Base-by-base conservation (phyloP, 768 basidiomycete genomes). In the Macrolepiota albuminosa region DNA sequence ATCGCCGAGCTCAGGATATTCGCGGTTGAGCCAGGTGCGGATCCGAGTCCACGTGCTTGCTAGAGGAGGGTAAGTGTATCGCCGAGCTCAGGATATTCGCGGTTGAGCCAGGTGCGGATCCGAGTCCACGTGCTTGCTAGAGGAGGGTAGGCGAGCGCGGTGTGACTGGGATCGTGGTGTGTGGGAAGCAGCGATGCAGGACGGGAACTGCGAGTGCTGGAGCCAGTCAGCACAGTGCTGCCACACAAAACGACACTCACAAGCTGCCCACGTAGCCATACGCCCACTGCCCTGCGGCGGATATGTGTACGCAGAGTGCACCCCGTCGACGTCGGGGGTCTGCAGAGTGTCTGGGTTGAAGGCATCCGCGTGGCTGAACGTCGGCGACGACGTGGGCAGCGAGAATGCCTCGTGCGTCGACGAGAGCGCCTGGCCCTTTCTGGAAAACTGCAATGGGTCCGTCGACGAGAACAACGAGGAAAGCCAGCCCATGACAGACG, bases 1-100 rank as follows among this genome's bases (percentile, higher is more conserved):
- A 72, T 98, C 95, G 33, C 90, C 91, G 21, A 98, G 83, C 69
- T 98, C 95, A 48, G 95, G 93, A 74, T 96, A 96, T 74, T 95
- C 88, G 61, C 86, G 82, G 61, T 74, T 78, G 21, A 97, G 86
- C 85, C 93, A 93, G n/a, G 75, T 69, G 61, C 87, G 88, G 53
- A 98, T 80, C 26, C 95, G 87, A 63, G 81, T 78, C 91, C 95
- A 97, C 1, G 94, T 93, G 51, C 81, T 81, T 21, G 21, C 21
- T 21, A 21, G 77, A 31, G 93, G 86, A 3, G 95, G 94, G 71
- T 92, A 94, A 98, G 88, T 9, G 95, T 97, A 72, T 98, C 95
- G 33, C 90, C 91, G 21, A 98, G 83, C 69, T 98, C 95, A 48
- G 95, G 93, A 74, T 96, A 96, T 74, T 95, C 88, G 61, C 86